Conservation (phyloP, 139 green algal species). For the Coelastrella sp. region DNA sequence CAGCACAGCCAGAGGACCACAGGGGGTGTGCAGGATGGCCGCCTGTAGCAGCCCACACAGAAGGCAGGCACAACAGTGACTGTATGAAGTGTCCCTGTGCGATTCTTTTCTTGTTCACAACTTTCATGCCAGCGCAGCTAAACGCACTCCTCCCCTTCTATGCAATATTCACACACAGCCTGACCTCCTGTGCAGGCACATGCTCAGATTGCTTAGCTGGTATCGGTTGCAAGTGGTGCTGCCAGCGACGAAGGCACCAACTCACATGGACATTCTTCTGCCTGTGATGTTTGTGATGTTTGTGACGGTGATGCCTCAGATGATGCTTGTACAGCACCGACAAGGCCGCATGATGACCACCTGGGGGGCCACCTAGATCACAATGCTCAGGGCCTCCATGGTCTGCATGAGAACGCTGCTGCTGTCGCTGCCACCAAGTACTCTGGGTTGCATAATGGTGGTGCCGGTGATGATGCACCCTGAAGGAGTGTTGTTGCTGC, state of each 20-base stretch:
- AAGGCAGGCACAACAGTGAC: background rate
- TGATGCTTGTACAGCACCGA: background rate
- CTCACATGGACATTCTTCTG: background rate
- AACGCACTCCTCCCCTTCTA: too few relatives aligned
- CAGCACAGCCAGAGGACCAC: background rate
- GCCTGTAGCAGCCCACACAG: background rate
- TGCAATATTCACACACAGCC: too few relatives aligned
- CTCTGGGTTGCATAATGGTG: background rate
- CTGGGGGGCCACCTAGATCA: too few relatives aligned
- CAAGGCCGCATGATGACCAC: background rate
- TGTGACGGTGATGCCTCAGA: background rate
- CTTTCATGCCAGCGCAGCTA: too few relatives aligned
- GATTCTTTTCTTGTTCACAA: too few relatives aligned
- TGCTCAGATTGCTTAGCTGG: background rate
- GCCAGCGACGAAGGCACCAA: too few relatives aligned
- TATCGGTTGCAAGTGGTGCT: too few relatives aligned
- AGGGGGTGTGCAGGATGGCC: background rate
- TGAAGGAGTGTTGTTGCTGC: background rate
- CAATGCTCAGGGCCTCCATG: too few relatives aligned
- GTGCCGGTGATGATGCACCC: background rate
- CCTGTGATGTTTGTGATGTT: background rate
- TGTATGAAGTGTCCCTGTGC: background rate
- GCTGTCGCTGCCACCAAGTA: background rate
- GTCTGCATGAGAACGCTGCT: background rate
- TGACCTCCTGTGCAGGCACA: background rate